Base-by-base conservation (phyloP, 2,329 filamentous ascomycete genomes). In the Metarhizium rileyi region DNA sequence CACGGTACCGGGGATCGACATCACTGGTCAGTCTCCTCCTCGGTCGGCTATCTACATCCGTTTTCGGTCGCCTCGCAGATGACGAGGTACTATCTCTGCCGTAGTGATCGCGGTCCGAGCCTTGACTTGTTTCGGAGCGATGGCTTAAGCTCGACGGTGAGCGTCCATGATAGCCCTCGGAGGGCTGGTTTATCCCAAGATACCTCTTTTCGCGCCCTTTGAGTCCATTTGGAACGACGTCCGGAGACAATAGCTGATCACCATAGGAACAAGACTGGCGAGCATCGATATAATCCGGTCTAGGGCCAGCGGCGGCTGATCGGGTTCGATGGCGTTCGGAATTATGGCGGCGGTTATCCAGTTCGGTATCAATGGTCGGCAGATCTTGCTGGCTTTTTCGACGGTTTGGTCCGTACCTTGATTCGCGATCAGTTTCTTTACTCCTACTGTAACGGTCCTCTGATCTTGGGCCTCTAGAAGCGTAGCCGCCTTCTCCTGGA, bases 151-250 rank as follows among this genome's bases (percentile, higher is more conserved):
- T 65, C 23, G 56, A 60, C 18, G 62, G 61, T n/a, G 61, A 59
- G 30, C 55, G 61, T 26, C 53, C 55, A 54, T 68, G 65, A 47
- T 73, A 74, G 0, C 62, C 33, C 16, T 20, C 59, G 45, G 46
- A 49, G 12, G 50, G 45, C 10, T 47, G 43, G 4, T 50, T 44
- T 35, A 30, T 57, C n/a, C 53, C 58, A 51, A 68, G 66, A 47
- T 74, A 74, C 0, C 62, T 57, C 47, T 70, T 68, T 36, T 76
- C 72, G 2, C 73, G 67, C 4, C 71, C 66, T 3, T 63, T 64
- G 10, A 66, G 60, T 1, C 66, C 62, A 30, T 68, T 66, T 46
- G 69, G 73, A 26, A 69, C 67, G 2, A 72, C 59, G 3, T 71
- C 62, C 0, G 74, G 73, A 1, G 72, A 70, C 5, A 73, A 54